These are phyloP conservation scores for Fusarium palustre DNA, from an alignment of 2,329 filamentous ascomycete species.

Conservation along the genomic window DNA sequence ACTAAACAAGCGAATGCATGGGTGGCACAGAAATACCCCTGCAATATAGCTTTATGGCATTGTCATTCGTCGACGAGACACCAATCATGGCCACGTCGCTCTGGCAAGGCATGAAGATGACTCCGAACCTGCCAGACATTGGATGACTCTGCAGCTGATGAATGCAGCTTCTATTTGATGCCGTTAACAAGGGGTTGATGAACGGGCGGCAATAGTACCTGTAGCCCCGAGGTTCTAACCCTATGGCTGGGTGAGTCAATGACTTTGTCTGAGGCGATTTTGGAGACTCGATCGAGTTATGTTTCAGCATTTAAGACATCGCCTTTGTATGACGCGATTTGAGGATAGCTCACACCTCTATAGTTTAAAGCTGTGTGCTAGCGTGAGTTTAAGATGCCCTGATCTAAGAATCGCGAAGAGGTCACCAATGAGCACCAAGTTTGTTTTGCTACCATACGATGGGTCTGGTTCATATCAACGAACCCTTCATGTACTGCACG, in stretches of 20 bases:
- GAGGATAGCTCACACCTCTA: neutral
- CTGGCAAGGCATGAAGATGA: constrained; percentile 20
- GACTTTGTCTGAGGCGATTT: constrained; percentile 20
- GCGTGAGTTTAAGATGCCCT: neutral
- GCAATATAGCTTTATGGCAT: constrained; percentile 10
- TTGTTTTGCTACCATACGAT: neutral
- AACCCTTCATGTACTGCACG: neutral
- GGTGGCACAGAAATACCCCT: constrained; percentile 18
- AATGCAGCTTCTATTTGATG: constrained; percentile 26
- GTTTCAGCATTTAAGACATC: constrained; percentile 15
- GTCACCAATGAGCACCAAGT: neutral
- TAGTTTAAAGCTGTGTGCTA: neutral
- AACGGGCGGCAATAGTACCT: constrained; percentile 19
- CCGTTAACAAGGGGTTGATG: neutral
- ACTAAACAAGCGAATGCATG: constrained; percentile 25
- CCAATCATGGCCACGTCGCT: constrained; percentile 27
- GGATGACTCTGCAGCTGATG: constrained; percentile 26
- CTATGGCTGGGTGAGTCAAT: constrained; percentile 14
- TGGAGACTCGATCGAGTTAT: constrained; percentile 9
- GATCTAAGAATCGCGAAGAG: neutral
- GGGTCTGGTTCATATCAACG: neutral
- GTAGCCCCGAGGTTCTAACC: neutral
- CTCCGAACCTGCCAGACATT: constrained; percentile 14
- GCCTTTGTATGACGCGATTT: constrained; percentile 9
- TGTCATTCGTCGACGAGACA: constrained; percentile 29